phyloP scores from a whole-genome alignment of 768 basidiomycete genomes.

The Kwoniella shandongensis region DNA sequence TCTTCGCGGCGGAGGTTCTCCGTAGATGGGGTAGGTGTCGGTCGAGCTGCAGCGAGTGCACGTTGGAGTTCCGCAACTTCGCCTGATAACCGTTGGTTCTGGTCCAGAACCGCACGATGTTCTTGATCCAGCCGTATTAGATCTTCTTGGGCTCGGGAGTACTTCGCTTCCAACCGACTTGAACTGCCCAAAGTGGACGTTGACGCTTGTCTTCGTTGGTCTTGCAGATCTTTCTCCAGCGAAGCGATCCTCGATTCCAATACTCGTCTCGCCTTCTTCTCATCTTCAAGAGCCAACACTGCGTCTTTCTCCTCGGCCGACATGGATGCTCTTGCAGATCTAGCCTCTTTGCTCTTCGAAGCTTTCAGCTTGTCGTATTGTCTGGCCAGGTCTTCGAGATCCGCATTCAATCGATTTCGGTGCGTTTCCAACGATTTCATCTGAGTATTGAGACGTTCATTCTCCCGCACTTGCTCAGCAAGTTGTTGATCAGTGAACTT shows the following conservation, averaged over 20 bases:
- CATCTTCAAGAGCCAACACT: conserved; percentile 65
- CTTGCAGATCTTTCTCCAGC: conserved; percentile 58
- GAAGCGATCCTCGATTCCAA: conserved; percentile 54
- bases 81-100: conserved; percentile 26
- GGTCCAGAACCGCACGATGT: conserved; percentile 23
- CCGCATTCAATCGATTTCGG: conserved; percentile 68
- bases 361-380: conserved; percentile 62
- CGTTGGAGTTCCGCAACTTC: conserved; percentile 36
- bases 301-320: conserved; percentile 65
- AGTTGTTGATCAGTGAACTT: conserved; percentile 89
- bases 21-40: conserved; percentile 7
- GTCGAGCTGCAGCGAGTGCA: conserved; percentile 1
- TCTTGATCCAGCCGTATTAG: conserved; percentile 22
- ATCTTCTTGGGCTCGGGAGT: conserved; percentile 28
- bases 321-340: conserved; percentile 27
- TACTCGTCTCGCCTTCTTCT: conserved; percentile 65
- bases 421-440: conserved; percentile 86
- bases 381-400: conserved; percentile 76
- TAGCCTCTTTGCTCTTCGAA: conserved; percentile 34
- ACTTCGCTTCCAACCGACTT: conserved; percentile 25
- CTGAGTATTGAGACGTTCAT: conserved; percentile 70
- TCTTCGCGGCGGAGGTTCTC: conserved; percentile 30
- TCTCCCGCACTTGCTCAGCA: conserved; percentile 72
- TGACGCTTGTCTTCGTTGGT: conserved; percentile 35
- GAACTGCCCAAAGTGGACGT: conserved; percentile 19